These are phyloP conservation scores for Termitomyces sp. DNA, from an alignment of 768 basidiomycete species.

Conservation along the genomic window DNA sequence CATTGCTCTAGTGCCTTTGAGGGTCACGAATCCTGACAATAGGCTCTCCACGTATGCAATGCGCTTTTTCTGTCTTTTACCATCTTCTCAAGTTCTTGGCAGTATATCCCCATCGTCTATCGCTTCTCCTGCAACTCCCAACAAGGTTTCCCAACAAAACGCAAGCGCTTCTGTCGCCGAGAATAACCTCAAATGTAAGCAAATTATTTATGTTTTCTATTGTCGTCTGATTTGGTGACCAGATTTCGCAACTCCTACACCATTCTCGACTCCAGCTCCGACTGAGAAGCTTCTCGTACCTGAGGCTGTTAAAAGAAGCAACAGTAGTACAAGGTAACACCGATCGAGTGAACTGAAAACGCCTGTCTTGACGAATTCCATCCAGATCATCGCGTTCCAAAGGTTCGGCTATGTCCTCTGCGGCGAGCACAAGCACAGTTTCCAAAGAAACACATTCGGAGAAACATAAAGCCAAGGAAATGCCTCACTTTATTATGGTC, in stretches of 20 bases:
- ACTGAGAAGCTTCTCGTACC: constrained; percentile 1
- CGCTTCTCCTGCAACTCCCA: background rate
- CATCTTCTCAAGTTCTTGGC: background rate
- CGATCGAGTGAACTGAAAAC: background rate
- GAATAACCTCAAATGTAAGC: constrained; percentile 1
- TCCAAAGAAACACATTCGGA: constrained; percentile 12
- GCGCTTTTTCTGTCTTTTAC: background rate
- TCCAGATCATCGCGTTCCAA: constrained; percentile 11
- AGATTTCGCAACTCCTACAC: constrained; percentile 2
- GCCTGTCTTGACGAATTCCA: background rate
- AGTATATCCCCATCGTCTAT: constrained; percentile 8
- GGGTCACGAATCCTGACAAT: constrained; percentile 34
- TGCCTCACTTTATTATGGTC: constrained; percentile 30
- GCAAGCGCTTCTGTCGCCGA: background rate
- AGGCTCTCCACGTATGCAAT: constrained; percentile 28
- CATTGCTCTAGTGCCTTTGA: constrained; percentile 27
- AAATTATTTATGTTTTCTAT: background rate
- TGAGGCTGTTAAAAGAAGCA: constrained; percentile 3
- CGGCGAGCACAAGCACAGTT: constrained; percentile 11
- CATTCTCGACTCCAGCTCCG: constrained; percentile 1
- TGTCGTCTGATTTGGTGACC: background rate
- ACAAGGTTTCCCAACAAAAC: background rate
- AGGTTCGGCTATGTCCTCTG: constrained; percentile 6
- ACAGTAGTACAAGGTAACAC: constrained; percentile 7
- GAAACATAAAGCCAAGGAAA: constrained; percentile 14